Conservation (phyloP, 352 stramenopile genomes). For the Pythium aphanidermatum region DNA sequence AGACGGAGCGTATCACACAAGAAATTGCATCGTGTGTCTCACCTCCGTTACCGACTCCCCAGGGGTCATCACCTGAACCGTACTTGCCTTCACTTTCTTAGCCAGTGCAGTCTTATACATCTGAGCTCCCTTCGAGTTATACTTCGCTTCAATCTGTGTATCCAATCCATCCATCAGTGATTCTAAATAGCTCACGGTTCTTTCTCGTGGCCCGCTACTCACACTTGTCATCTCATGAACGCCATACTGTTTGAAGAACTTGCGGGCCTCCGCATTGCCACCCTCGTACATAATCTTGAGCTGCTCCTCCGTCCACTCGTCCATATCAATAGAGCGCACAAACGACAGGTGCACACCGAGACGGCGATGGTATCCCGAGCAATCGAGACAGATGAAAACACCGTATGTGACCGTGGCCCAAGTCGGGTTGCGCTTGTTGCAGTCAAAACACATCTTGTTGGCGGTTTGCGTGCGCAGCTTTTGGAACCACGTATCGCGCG, state of each 20-base stretch:
- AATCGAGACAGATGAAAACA: conserved; percentile 96
- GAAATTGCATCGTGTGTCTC: no score
- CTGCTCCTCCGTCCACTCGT: conserved; percentile 95
- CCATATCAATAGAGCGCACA: conserved; percentile 94
- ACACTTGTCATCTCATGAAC: conserved; percentile 85
- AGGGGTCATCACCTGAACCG: conserved; percentile 40
- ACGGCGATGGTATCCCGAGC: conserved; percentile 90
- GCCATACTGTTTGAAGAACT: conserved; percentile 93
- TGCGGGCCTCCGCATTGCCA: conserved; percentile 90
- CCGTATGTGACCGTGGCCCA: conserved; percentile 95
- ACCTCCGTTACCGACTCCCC: conserved; percentile 33
- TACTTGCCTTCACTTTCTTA: conserved; percentile 81
- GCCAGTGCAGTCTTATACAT: conserved; percentile 81
- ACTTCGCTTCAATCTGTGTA: conserved; percentile 85
- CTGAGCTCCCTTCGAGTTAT: conserved; percentile 86
- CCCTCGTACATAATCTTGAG: conserved; percentile 90
- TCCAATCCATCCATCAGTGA: not conserved
- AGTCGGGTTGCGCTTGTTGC: conserved; percentile 92
- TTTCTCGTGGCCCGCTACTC: conserved; percentile 10
- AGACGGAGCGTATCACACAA: not conserved
- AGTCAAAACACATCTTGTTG: conserved; percentile 95
- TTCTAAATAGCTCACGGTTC: not conserved
- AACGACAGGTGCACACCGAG: conserved; percentile 94
- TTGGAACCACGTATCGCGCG: conserved; percentile 84
- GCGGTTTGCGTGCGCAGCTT: conserved; percentile 65